phyloP scores from a whole-genome alignment of 306 rosid species.

The Boehmeria nivea region DNA sequence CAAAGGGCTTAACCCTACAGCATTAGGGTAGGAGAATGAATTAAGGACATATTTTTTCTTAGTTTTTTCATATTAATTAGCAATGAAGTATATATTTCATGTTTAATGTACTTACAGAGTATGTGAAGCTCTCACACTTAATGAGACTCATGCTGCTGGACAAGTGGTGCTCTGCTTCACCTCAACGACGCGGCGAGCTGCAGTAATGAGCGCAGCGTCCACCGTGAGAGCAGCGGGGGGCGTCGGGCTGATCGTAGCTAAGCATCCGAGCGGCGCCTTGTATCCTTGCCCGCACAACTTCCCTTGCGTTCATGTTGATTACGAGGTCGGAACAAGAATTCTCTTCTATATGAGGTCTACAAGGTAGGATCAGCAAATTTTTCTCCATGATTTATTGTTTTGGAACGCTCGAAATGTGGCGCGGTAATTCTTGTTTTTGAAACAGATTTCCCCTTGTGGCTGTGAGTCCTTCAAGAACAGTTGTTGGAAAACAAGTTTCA shows the following conservation, averaged over 20 bases:
- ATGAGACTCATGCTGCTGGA: conserved; percentile 22
- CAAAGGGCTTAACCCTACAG: conserved; percentile 3
- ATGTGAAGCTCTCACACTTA: conserved; percentile 22
- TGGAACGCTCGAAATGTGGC: background rate
- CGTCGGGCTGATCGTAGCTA: conserved; percentile 30
- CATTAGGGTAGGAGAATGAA: conserved; percentile 13
- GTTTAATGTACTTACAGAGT: conserved; percentile 16
- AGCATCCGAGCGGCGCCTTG: conserved; percentile 11
- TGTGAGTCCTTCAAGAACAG: conserved; percentile 22
- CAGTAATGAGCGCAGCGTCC: conserved; percentile 1
- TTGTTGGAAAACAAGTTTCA: conserved; percentile 36
- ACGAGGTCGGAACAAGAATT: conserved; percentile 23
- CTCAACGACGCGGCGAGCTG: background rate
- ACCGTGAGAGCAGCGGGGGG: conserved; percentile 24
- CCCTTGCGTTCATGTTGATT: conserved; percentile 25
- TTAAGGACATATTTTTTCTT: too few relatives aligned
- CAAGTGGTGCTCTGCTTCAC: conserved; percentile 36
- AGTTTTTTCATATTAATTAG: too few relatives aligned
- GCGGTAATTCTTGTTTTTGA: background rate
- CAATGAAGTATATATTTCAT: background rate
- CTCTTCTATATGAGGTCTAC: conserved; percentile 12
- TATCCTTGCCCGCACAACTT: conserved; percentile 12
- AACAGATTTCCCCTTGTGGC: conserved; percentile 16
- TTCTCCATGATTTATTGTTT: background rate
- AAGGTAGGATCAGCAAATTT: conserved; percentile 1